Conservation (phyloP, 371 early-diverging fungal species). For the Rhizopus delemar region DNA sequence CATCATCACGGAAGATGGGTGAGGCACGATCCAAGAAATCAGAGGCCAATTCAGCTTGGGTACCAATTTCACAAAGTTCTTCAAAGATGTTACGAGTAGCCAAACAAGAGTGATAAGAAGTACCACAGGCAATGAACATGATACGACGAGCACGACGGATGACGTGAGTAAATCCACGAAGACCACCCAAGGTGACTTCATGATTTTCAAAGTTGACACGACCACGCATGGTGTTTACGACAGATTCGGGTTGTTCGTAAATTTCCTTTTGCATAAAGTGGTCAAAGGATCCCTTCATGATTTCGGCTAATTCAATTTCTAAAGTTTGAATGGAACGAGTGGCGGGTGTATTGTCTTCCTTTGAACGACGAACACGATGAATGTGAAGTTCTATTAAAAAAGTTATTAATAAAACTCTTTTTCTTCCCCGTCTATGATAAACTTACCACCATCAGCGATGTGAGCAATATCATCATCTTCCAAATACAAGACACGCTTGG, state of each 20-base stretch:
- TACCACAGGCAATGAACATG: conserved; percentile 98
- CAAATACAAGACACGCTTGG: conserved; percentile 96
- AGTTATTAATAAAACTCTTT: neutral
- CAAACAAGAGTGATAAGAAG: conserved; percentile 94
- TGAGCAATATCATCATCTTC: conserved; percentile 99
- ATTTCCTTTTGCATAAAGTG: conserved; percentile 99
- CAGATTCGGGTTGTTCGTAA: conserved; percentile 99
- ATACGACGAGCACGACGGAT: conserved; percentile 96
- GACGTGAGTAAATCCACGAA: conserved; percentile 87
- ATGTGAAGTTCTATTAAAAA: conserved; percentile 83
- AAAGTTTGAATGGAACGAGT: conserved; percentile 96
- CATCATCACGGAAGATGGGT: conserved; percentile 98
- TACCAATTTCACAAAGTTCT: conserved; percentile 97
- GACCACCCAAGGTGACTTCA: conserved; percentile 92
- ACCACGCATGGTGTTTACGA: conserved; percentile 99
- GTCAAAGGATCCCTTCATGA: conserved; percentile 97
- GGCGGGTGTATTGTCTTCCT: conserved; percentile 66
- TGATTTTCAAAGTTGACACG: conserved; percentile 97
- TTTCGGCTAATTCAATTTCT: conserved; percentile 96
- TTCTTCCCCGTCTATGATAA: conserved; percentile 1
- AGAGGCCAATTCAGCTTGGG: conserved; percentile 91
- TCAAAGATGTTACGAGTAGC: conserved; percentile 97
- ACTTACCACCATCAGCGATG: conserved; percentile 81
- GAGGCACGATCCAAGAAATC: conserved; percentile 96
- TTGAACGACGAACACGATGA: conserved; percentile 94